Conservation (phyloP, 345 rosid genomes). For the Triadica sebifera region DNA sequence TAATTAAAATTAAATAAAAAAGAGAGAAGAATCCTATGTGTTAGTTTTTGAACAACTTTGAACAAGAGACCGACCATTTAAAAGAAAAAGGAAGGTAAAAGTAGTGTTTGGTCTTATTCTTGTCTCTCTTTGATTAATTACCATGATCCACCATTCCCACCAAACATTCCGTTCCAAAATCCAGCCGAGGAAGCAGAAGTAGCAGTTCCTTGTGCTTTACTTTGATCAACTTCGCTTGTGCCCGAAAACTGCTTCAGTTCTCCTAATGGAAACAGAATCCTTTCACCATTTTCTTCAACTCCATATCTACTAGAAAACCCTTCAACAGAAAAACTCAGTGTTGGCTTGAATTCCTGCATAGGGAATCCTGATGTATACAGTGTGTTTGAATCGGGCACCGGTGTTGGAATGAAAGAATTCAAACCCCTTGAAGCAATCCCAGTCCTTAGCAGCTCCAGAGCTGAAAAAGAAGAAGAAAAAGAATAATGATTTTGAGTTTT, state of each 20-base stretch:
- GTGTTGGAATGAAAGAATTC: constrained; percentile 36
- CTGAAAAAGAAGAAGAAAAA: constrained; percentile 31
- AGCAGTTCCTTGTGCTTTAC: constrained; percentile 38
- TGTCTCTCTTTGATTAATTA: not conserved
- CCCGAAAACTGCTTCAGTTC: constrained; percentile 36
- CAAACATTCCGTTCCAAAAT: constrained; percentile 34
- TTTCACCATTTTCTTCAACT: constrained; percentile 40
- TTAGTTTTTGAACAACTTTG: constrained; percentile 21
- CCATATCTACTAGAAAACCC: constrained; percentile 39
- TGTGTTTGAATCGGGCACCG: constrained; percentile 36
- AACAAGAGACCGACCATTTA: constrained; percentile 3
- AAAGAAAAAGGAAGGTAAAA: constrained; percentile 1
- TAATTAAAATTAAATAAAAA: not conserved
- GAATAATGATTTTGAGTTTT: constrained; percentile 15
- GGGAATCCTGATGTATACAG: constrained; percentile 38
- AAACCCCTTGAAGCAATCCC: constrained; percentile 40
- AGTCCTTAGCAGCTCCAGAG: constrained; percentile 44
- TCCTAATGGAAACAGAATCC: constrained; percentile 44
- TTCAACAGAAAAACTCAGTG: constrained; percentile 43
- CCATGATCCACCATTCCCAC: constrained; percentile 29
- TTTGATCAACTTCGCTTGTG: constrained; percentile 37
- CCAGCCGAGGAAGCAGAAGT: not conserved
- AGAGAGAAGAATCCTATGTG: constrained; percentile 8
- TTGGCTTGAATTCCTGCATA: constrained; percentile 48
- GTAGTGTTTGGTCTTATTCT: not conserved